Percentiles rank a stretch among this genome's conserved stretches.
Conservation (phyloP, 2,329 filamentous ascomycete species). For the Neonectria magnoliae region DNA sequence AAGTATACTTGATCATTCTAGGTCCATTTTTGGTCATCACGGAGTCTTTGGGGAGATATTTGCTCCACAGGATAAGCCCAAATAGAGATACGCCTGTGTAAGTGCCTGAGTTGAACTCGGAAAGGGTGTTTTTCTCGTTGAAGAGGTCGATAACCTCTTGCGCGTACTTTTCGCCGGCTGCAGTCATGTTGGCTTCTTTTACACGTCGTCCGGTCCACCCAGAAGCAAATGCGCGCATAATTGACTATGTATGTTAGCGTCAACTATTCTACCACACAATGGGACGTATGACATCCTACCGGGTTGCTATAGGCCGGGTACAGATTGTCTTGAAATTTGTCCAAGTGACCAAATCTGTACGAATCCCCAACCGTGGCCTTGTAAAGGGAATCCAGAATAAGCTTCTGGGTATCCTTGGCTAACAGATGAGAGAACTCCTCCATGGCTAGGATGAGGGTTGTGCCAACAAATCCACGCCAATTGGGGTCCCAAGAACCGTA, state of each 20-base stretch:
- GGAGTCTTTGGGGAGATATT: conserved; percentile 65
- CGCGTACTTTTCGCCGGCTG: conserved; percentile 65
- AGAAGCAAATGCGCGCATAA: conserved; percentile 71
- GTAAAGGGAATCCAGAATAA: conserved; percentile 63
- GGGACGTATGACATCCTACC: conserved; percentile 35
- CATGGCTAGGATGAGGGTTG: conserved; percentile 65
- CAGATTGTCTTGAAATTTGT: conserved; percentile 64
- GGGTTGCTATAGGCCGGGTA: conserved; percentile 71
- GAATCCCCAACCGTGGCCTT: conserved; percentile 67
- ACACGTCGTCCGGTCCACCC: conserved; percentile 67
- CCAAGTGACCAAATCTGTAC: conserved; percentile 68
- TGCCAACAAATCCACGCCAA: conserved; percentile 71
- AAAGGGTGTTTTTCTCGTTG: conserved; percentile 63
- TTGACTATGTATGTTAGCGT: conserved; percentile 37
- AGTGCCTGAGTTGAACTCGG: conserved; percentile 71
- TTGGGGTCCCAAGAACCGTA: conserved; percentile 72
- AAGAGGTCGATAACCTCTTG: conserved; percentile 67
- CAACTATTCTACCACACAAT: rapidly evolving
- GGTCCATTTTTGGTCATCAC: conserved; percentile 63
- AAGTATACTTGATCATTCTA: conserved; percentile 63
- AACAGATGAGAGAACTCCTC: conserved; percentile 66
- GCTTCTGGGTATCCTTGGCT: conserved; percentile 46
- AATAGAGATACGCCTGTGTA: conserved; percentile 71
- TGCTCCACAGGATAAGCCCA: conserved; percentile 67
- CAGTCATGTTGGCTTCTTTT: conserved; percentile 68